Evolutionary conservation across 495 filamentous ascomycete species (phyloP).

Genomic region (Pseudevernia furfuracea): DNA sequence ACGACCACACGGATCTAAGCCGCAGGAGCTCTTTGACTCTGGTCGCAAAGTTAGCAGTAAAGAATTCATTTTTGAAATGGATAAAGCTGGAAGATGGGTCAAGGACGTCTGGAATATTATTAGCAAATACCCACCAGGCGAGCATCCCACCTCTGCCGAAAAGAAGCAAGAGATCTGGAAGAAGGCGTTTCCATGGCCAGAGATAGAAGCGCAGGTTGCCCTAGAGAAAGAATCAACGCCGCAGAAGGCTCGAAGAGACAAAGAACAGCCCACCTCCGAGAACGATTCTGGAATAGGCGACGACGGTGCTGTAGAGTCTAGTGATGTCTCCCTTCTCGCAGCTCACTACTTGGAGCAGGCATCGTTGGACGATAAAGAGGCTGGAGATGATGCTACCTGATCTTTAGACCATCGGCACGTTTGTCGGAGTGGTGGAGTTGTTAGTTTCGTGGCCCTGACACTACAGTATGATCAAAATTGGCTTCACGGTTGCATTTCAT

Average conservation of each 20-base stretch:
- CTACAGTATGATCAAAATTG: neutral
- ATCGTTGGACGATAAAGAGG: neutral
- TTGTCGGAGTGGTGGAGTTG: neutral
- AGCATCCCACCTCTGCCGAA: neutral
- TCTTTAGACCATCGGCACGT: neutral
- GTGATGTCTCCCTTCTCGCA: neutral
- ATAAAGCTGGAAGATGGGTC: neutral
- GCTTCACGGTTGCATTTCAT: neutral
- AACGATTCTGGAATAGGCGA: neutral
- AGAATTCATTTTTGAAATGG: neutral
- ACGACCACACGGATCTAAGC: neutral
- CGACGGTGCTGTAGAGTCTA: neutral
- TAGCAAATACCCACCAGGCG: neutral
- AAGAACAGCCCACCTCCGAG: neutral
- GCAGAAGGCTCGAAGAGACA: neutral
- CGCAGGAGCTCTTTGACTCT: neutral
- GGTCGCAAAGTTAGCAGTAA: neutral
- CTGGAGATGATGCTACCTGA: neutral
- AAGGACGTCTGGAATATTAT: neutral
- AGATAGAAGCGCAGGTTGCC: neutral
- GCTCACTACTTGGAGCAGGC: neutral
- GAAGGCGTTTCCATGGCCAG: conserved; percentile 2
- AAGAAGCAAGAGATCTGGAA: neutral
- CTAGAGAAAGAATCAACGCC: neutral
- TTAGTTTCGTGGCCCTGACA: neutral